These are phyloP conservation scores for Lotus japonicus DNA, from an alignment of 306 rosid genomes.

Conservation along the genomic window DNA sequence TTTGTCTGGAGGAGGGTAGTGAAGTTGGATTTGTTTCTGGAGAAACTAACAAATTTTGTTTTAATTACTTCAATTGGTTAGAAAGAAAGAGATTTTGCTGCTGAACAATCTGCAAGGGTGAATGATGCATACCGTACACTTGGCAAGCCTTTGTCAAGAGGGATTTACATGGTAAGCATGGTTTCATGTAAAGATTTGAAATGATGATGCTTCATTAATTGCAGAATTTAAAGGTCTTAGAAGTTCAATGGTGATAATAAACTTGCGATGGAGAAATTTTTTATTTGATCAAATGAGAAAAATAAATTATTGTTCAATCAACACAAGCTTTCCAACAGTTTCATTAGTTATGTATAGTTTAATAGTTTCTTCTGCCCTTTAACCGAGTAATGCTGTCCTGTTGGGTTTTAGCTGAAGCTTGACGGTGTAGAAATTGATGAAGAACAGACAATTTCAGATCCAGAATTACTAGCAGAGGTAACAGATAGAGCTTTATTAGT, in stretches of 20 bases:
- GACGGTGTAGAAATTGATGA: constrained; percentile 74
- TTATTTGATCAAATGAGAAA: neutral
- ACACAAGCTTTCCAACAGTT: neutral
- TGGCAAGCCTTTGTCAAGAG: constrained; percentile 74
- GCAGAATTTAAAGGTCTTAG: neutral
- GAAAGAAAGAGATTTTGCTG: constrained; percentile 85
- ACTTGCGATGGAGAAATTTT: neutral
- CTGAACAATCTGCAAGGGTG: constrained; percentile 89
- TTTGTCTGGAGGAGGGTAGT: neutral
- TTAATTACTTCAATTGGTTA: constrained; percentile 25
- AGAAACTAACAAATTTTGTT: constrained; percentile 8
- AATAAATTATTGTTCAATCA: neutral
- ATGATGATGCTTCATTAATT: constrained; percentile 6
- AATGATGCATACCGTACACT: constrained; percentile 83
- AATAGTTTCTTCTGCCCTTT: neutral
- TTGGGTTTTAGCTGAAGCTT: constrained; percentile 57
- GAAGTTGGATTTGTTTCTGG: constrained; percentile 4
- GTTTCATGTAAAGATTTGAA: neutral
- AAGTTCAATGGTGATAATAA: constrained; percentile 9
- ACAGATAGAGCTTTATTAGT: constrained; percentile 12
- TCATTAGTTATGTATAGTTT: neutral
- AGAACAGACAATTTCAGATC: constrained; percentile 78
- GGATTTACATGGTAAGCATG: constrained; percentile 65
- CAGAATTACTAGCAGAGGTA: constrained; percentile 76
- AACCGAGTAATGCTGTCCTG: neutral